Percentiles rank a stretch among this genome's conserved stretches.
phyloP scores from a whole-genome alignment of 2,329 filamentous ascomycete genomes.

The Colletotrichum limetticola region DNA sequence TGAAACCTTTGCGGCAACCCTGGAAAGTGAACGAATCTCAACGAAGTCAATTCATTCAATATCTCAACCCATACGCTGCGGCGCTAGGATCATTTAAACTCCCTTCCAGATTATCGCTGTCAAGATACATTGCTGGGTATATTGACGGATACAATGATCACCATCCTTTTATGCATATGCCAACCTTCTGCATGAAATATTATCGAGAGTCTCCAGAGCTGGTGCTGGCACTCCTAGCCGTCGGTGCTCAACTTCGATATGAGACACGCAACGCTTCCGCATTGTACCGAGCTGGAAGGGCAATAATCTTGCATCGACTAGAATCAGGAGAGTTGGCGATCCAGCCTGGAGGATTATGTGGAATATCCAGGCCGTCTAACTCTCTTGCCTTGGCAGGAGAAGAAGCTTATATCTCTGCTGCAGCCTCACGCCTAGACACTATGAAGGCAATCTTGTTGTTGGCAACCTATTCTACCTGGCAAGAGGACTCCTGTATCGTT shows the following conservation, averaged over 20 bases:
- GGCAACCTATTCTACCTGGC: background rate
- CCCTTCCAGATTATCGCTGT: no score
- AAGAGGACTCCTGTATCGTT: constrained; percentile 6
- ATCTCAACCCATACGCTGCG: no score
- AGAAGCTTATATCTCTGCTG: no score
- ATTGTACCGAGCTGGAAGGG: constrained; percentile 5
- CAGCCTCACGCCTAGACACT: background rate
- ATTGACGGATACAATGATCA: constrained; percentile 5
- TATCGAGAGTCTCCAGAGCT: constrained; percentile 1
- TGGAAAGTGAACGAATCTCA: no score
- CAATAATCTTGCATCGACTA: background rate
- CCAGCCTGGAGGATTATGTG: no score
- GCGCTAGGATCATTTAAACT: no score
- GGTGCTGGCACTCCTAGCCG: constrained; percentile 1
- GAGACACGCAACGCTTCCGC: background rate
- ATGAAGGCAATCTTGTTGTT: background rate
- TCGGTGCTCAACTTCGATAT: constrained; percentile 14
- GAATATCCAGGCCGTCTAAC: no score
- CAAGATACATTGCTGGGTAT: no score
- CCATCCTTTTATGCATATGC: constrained; percentile 20
- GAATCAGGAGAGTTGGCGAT: no score
- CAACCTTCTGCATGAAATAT: constrained; percentile 12
- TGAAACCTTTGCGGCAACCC: no score
- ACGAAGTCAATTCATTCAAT: no score
- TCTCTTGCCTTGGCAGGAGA: no score